Conservation (phyloP, 208 protist species). For the Wallacemonas collosoma region DNA sequence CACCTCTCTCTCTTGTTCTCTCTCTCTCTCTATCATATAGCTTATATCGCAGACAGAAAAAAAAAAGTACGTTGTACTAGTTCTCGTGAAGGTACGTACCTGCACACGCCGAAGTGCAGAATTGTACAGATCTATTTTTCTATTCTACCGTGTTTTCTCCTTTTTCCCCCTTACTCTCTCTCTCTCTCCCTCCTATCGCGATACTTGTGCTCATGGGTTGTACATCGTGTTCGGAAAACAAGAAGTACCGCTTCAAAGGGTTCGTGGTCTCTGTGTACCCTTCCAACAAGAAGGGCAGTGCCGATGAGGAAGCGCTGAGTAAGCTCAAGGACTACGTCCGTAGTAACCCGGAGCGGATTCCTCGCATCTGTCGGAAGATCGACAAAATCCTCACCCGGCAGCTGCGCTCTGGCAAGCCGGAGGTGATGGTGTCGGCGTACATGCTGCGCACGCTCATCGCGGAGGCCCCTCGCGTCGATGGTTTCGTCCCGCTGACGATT, state of each 20-base stretch:
- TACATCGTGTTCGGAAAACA: constrained; percentile 40
- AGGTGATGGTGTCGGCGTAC: constrained; percentile 67
- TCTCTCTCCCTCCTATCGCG: not conserved
- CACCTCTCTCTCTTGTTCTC: not conserved
- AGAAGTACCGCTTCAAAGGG: constrained; percentile 79
- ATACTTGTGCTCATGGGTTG: constrained; percentile 6
- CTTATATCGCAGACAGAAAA: constrained; percentile 1
- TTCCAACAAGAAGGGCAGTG: constrained; percentile 31
- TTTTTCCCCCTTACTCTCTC: constrained; percentile 18
- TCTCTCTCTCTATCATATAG: not conserved
- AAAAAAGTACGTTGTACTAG: not conserved
- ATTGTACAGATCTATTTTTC: too few species aligned
- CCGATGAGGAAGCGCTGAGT: constrained; percentile 63
- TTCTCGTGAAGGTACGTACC: too few species aligned
- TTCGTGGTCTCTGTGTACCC: constrained; percentile 82
- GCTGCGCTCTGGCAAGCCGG: constrained; percentile 34
- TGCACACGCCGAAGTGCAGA: too few species aligned
- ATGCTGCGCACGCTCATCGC: constrained; percentile 71
- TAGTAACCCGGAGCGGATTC: constrained; percentile 84
- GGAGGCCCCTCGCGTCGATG: constrained; percentile 48
- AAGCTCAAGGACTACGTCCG: constrained; percentile 73
- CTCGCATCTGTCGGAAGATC: constrained; percentile 84
- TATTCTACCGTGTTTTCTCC: constrained; percentile 13
- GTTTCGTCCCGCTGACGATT: constrained; percentile 72
- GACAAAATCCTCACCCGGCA: constrained; percentile 56